Conservation (phyloP, 371 early-diverging fungal species). For the Choanephora cucurbitarum region DNA sequence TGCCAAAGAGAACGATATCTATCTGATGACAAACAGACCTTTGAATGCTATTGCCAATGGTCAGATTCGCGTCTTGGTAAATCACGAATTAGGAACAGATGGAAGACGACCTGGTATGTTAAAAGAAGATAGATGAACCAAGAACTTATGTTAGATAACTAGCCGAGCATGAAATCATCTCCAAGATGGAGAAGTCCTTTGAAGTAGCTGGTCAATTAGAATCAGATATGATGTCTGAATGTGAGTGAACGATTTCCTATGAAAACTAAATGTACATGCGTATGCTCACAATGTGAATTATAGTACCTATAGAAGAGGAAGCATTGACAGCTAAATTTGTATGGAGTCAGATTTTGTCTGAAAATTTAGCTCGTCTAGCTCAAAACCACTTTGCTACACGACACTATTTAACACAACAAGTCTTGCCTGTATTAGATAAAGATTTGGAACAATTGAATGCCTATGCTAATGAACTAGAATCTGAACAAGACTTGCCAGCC, state of each 20-base stretch:
- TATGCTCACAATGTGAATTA: not conserved
- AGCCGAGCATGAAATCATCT: constrained; percentile 56
- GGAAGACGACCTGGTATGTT: constrained; percentile 27
- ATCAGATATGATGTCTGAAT: constrained; percentile 59
- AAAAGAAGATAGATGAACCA: not conserved
- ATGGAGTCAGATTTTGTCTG: constrained; percentile 71
- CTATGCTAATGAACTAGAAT: constrained; percentile 27
- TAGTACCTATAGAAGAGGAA: constrained; percentile 55
- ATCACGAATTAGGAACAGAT: constrained; percentile 41
- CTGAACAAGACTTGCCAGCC: constrained; percentile 16
- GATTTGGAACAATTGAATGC: constrained; percentile 51
- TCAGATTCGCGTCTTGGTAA: constrained; percentile 60
- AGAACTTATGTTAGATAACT: constrained; percentile 1
- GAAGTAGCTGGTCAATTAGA: constrained; percentile 61
- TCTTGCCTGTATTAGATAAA: constrained; percentile 61
- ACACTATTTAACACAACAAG: constrained; percentile 65
- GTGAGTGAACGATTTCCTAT: constrained; percentile 32
- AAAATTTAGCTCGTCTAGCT: constrained; percentile 64
- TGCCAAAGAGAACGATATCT: constrained; percentile 61
- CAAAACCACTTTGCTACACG: constrained; percentile 71
- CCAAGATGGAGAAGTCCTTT: constrained; percentile 53
- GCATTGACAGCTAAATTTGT: constrained; percentile 64
- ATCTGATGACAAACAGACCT: constrained; percentile 74
- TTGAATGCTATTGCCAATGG: constrained; percentile 72
- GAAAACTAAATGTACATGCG: not conserved